Evolutionary conservation across 768 basidiomycete species (phyloP), one percentile per base, ranked within the genome.

Genomic region (Psilocybe cyanescens): DNA sequence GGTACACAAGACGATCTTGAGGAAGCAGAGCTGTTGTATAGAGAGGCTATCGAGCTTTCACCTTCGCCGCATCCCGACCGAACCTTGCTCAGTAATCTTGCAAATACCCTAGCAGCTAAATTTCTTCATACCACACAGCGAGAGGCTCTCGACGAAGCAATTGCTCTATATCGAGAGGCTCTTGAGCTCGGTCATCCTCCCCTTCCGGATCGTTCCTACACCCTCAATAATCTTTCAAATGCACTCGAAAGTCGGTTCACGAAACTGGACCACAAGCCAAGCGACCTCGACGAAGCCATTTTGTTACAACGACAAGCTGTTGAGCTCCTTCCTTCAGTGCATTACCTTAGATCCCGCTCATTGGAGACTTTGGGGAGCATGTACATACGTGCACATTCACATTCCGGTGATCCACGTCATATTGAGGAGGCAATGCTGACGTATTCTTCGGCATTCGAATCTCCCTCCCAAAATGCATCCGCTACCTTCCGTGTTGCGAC

Each of bases 161-260:
- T 35, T 11, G 1, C 11, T 7, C 33, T 35, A 35, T 35, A 35
- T 11, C 6, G 33, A 35, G 33, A 35, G 6, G 33, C 33, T 7
- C 33, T 35, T 35, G 11, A 35, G 6, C 33, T 35, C 11, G 11
- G 11, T 0, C 28, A 24, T 49, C 48, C 35, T 49, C 12, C 49
- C 48, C 57, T 37, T 58, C 57, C 48, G 8, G 14, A 33, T 30
- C 48, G 39, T n/a, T 50, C 29, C n/a, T 33, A 8, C 31, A 12
- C 48, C 3, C 57, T 58, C 57, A 58, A 58, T 30, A 58, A 58
- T 39, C 57, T 58, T 17, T 46, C 57, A 31, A 50, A 31, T 58
- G 57, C 48, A 49, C 57, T 58, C 14, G 29, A 5, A 17, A 58
- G 30, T 16, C 57, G 57, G 50, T 58, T 37, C 50, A 2, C 29